Evolutionary conservation across 768 basidiomycete species (phyloP), one percentile per base, ranked within the genome.

Genomic region (Termitomyces sp.): DNA sequence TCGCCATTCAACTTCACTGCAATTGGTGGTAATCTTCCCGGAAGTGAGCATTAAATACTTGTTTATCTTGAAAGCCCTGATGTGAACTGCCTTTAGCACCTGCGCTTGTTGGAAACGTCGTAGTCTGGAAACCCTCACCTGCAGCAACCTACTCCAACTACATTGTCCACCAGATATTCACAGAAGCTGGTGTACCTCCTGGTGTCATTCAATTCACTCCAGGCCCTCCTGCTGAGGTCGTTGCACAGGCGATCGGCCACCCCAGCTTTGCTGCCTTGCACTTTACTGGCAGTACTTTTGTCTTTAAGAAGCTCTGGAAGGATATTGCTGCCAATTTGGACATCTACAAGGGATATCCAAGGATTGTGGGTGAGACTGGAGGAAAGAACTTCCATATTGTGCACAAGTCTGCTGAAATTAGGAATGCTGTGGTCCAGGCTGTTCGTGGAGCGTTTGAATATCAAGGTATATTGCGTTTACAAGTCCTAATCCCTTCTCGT

Each of bases 1-100:
- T 95, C 97, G 7, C 97, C 97, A 0, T 98, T 99, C 80, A 99
- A 99, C 75, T 95, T 95, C 69, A 98, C 96, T 32, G 96, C 96
- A 27, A 99, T 99, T 61, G 96, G 94, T 40, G 97, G 93, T 14
- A 99, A 99, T 72, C 89, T 98, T 35, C 84, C 88, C 7, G 89
- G 83, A 71, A 52, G 77, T 69, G 25, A 32, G 59, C 49, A 31
- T 8, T 14, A 4, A 32, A 38, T 45, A 38, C 25, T 16, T 34
- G 32, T 32, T 57, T 32, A 16, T 14, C 38, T 16, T 17, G 23
- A 8, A 53, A 11, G 54, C 27, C 59, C 62, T 14, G 41, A 37
- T 43, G 57, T 54, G 16, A 56, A 53, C 53, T 51, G 10, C 40
- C 21, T 60, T 25, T 65, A 84, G 94, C 84, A 29, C 97, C 97